Conservation (phyloP, 148 eudicot genomes). For the Selenicereus undatus region DNA sequence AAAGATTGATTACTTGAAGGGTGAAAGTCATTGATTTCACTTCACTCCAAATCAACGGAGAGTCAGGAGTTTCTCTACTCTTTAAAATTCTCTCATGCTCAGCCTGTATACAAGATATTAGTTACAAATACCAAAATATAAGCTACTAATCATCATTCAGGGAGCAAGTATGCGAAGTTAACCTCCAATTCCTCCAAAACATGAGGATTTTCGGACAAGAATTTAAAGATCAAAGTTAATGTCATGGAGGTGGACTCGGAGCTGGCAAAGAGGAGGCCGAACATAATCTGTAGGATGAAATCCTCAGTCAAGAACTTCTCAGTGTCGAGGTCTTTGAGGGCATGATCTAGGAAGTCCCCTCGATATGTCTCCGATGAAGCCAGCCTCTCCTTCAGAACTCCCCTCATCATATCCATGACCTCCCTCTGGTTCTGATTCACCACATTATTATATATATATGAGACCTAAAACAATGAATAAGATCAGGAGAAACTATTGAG, state of each 20-base stretch:
- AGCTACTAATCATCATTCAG: not conserved
- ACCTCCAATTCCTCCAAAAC: conserved; percentile 40
- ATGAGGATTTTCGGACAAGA: conserved; percentile 43
- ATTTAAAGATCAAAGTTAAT: conserved; percentile 33
- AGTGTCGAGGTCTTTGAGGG: conserved; percentile 24
- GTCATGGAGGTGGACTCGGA: conserved; percentile 40
- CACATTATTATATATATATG: not conserved
- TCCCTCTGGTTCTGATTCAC: conserved; percentile 26
- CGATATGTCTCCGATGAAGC: conserved; percentile 21
- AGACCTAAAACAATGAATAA: not conserved
- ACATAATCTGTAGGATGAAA: conserved; percentile 44
- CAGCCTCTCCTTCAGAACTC: conserved; percentile 22
- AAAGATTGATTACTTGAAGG: conserved; percentile 34
- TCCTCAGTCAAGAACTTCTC: conserved; percentile 44
- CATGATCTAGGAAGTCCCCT: conserved; percentile 40
- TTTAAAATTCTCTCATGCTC: conserved; percentile 55
- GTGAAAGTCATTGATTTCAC: conserved; percentile 67
- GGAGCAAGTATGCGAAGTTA: not conserved
- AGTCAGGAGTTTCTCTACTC: conserved; percentile 31
- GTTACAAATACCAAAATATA: not conserved
- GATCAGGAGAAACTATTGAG: not conserved
- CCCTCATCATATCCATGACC: conserved; percentile 35
- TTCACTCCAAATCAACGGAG: conserved; percentile 53
- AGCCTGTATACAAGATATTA: conserved; percentile 30
- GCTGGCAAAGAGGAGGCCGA: conserved; percentile 46